A percentile compares a stretch with the other conserved stretches of the same genome.
phyloP scores from a whole-genome alignment of 768 basidiomycete species.

The Nidula microcarpa region DNA sequence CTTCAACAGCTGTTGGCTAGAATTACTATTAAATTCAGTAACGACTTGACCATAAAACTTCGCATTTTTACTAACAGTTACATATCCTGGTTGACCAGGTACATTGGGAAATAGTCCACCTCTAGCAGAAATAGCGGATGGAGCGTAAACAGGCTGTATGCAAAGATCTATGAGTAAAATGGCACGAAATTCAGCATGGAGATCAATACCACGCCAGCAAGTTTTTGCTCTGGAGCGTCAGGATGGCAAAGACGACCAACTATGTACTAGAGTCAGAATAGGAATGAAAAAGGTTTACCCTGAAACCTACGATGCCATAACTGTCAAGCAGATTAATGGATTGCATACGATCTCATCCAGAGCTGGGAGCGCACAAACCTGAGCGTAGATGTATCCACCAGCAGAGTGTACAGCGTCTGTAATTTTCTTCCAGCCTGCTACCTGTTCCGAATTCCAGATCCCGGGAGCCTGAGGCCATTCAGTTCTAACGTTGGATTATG shows the following conservation, averaged over 20 bases:
- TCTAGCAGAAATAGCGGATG: conserved; percentile 30
- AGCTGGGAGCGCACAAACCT: conserved; percentile 30
- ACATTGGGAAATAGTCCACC: conserved; percentile 28
- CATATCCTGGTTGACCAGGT: conserved; percentile 24
- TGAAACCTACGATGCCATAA: no score
- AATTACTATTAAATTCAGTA: neutral
- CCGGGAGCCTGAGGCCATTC: conserved; percentile 39
- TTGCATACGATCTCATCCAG: neutral
- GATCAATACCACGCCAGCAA: conserved; percentile 3
- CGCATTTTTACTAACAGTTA: conserved; percentile 17
- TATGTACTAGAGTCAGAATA: conserved; percentile 3
- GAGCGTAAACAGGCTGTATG: conserved; percentile 25
- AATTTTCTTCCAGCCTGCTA: conserved; percentile 11
- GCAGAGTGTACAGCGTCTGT: neutral
- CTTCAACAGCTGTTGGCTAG: conserved; percentile 28
- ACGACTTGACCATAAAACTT: neutral
- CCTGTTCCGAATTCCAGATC: conserved; percentile 39
- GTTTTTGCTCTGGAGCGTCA: conserved; percentile 25
- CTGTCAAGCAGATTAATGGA: no score
- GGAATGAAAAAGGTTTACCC: neutral
- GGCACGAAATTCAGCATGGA: no score
- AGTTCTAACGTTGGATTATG: conserved; percentile 17
- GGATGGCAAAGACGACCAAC: conserved; percentile 26
- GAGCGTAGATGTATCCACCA: conserved; percentile 43
- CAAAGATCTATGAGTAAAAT: no score